Base-by-base conservation (phyloP, 768 basidiomycete species). In the Pulveroboletus frians region DNA sequence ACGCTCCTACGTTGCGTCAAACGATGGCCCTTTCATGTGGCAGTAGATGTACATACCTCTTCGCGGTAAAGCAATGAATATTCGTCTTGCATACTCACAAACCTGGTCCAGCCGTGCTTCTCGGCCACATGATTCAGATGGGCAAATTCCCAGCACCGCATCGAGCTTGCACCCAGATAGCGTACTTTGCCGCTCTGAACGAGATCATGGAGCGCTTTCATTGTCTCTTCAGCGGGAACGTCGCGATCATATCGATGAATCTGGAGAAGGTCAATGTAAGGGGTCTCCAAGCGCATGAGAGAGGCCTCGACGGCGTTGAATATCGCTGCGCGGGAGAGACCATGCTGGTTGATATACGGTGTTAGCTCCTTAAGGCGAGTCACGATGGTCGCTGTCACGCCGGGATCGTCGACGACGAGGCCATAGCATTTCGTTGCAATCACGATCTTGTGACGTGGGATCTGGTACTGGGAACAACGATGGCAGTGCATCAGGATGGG, bases 21-120 rank as follows among this genome's bases (percentile, higher is more conserved):
- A 27, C 2, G 23, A n/a, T 11, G 5, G 0, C 14, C 13, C 14
- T 4, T 3, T 9, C 11, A 3, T 9, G 3, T 5, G 9, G 27
- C 2, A 10, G 6, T 0, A 20, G 30, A 31, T 9, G 30, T 31
- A 48, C 49, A 5, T 17, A 71, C 76, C 62, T 82, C 78, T 49
- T 79, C 75, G 29, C 79, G 70, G 56, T 83, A 83, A 17, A 80
- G 66, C 5, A 80, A 61, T 30, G 71, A 77, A 53, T 81, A 75
- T 49, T 77, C 74, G 37, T 72, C 69, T 61, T 82, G 80, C 71
- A 81, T 79, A 48, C 77, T 75, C 41, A 78, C 69, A 52, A 82
- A 81, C 50, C 69, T 73, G 5, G 79, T 78, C 70, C 78, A 77
- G 3, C 72, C 71, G 14, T 76, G 58, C 49, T 63, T 64, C 31